phyloP scores from a whole-genome alignment of 2,329 filamentous ascomycete species.

The Bipolaris sorokiniana region DNA sequence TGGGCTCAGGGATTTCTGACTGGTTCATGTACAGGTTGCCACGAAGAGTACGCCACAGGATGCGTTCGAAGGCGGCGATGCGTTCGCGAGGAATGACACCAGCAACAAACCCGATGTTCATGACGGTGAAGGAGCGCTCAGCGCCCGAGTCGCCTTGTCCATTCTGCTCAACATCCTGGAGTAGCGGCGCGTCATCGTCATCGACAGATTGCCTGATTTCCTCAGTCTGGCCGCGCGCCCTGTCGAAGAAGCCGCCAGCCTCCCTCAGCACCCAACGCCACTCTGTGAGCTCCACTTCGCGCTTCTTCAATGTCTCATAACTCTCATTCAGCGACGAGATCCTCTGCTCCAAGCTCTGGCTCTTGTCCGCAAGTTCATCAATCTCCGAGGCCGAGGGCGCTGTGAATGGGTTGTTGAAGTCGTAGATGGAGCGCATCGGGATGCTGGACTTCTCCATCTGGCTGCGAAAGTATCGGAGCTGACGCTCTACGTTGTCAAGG shows the following conservation, averaged over 20 bases:
- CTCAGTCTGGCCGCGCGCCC: constrained; percentile 93
- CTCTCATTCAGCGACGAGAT: constrained; percentile 93
- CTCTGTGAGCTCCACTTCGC: constrained; percentile 94
- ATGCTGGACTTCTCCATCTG: constrained; percentile 96
- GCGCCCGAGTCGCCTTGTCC: constrained; percentile 68
- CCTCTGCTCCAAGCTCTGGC: constrained; percentile 89
- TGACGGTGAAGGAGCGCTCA: constrained; percentile 88
- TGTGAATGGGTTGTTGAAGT: constrained; percentile 85
- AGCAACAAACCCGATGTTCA: constrained; percentile 98
- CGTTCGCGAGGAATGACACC: constrained; percentile 93
- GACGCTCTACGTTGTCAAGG: constrained; percentile 96
- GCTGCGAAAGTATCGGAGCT: constrained; percentile 91
- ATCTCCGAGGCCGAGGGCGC: constrained; percentile 93
- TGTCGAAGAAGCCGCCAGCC: constrained; percentile 96
- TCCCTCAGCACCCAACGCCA: constrained; percentile 98
- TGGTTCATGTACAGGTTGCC: constrained; percentile 99
- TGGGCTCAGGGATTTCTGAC: constrained; percentile 92
- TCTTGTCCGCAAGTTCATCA: constrained; percentile 90
- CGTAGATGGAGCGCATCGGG: constrained; percentile 84
- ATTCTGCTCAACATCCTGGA: constrained; percentile 91
- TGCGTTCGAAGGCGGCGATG: constrained; percentile 94
- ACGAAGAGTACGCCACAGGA: constrained; percentile 94
- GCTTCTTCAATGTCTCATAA: constrained; percentile 97
- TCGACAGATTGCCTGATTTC: constrained; percentile 89
- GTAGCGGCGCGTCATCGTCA: constrained; percentile 86